Percentiles rank a stretch among this genome's conserved stretches.
Conservation (phyloP, 352 stramenopile species). For the Elongisporangium undulatum region DNA sequence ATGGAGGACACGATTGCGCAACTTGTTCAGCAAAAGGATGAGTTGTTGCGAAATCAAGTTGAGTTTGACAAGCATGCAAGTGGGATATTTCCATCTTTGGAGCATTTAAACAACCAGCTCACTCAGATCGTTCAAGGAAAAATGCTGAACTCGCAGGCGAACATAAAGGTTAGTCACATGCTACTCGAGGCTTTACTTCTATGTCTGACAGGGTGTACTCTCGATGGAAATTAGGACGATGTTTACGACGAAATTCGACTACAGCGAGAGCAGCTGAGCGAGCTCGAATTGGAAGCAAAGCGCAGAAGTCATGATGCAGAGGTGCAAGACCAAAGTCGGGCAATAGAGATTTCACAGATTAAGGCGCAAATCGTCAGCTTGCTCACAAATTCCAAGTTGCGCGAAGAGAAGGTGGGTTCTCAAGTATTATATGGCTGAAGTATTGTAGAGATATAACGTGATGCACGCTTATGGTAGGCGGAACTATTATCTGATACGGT, state of each 20-base stretch:
- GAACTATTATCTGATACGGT: slow-evolving; percentile 54
- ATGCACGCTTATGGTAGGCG: slow-evolving; percentile 5
- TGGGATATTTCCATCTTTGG: slow-evolving; percentile 74
- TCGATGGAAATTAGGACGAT: slow-evolving; percentile 26
- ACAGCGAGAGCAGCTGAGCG: slow-evolving; percentile 65
- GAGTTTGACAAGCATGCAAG: slow-evolving; percentile 85
- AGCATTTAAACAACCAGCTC: slow-evolving; percentile 74
- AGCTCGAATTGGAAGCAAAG: slow-evolving; percentile 68
- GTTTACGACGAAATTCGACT: slow-evolving; percentile 69
- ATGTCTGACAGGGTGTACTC: slow-evolving; percentile 1
- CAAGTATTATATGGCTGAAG: background rate
- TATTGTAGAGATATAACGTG: background rate
- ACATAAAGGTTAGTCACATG: slow-evolving; percentile 28
- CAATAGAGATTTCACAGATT: slow-evolving; percentile 72
- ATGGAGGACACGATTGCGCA: slow-evolving; percentile 80
- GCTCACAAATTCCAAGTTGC: slow-evolving; percentile 55
- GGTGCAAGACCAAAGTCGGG: slow-evolving; percentile 68
- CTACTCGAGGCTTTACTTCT: background rate
- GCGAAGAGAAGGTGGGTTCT: slow-evolving; percentile 48
- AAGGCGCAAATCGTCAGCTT: slow-evolving; percentile 70
- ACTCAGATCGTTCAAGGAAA: slow-evolving; percentile 76
- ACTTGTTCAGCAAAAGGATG: slow-evolving; percentile 74
- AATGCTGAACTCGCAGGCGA: slow-evolving; percentile 38
- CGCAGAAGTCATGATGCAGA: slow-evolving; percentile 68
- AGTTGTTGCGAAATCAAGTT: slow-evolving; percentile 65